Evolutionary conservation across 163 green algal genomes (phyloP), one percentile per base, ranked within the genome.

Genomic region (Scenedesmus sp.): DNA sequence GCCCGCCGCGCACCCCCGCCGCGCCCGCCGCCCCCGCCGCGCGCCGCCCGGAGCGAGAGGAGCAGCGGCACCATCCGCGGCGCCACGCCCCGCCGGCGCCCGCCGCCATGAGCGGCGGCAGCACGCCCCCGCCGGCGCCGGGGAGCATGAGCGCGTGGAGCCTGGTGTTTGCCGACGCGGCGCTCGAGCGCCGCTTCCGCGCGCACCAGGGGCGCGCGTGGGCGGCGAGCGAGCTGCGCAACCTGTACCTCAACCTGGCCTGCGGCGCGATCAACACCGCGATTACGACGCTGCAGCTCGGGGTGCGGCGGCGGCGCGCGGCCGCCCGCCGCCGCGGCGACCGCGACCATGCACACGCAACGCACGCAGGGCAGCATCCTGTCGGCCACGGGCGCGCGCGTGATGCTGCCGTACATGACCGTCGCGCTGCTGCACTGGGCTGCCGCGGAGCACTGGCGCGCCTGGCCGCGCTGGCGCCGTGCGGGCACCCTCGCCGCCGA

Each of bases 361-460:
- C 22, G 6, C 51, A 7, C 6, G 9, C 51, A 60, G 6, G 42
- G 33, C 26, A 44, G 18, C 57, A 65, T 9, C 39, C 39, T 10
- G 39, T 65, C 24, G 24, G 39, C 26, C 20, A 65, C 14, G 17
- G 44, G 67, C 34, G 51, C 67, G 5, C 33, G 51, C 33, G 20
- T 76, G 10, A 28, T 63, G 33, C 34, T 76, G 51, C 67, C 67
- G 1, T 76, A 76, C 50, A 65, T 76, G 67, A 63, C 53, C 17
- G 50, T 64, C 1, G 67, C 67, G 3, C 26, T 48, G 15, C 1
- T 51, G 50, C 67, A 76, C 34, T 63, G 51, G 50, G 33, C 20
- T 33, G 22, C 53, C 11, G 67, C 47, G 20, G 65, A 50, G 18
- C 22, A 31, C n/a, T 76, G 67, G 67, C 29, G 24, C 3, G 31